Base-by-base conservation (phyloP, 495 filamentous ascomycete species). In the Penicillium psychrofluorescens region DNA sequence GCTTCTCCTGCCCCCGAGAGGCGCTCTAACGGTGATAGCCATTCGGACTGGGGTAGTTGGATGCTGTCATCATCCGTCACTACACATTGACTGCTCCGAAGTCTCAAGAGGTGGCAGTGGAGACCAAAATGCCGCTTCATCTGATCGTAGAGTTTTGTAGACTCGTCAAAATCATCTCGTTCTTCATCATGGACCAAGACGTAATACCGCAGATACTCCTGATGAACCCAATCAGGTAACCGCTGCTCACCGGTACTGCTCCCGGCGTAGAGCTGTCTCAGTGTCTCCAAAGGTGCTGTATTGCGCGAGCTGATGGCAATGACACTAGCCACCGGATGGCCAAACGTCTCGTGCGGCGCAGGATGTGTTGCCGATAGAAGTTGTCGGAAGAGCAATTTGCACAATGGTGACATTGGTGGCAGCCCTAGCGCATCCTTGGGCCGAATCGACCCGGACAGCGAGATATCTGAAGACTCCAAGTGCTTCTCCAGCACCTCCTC, bases 171-270 rank as follows among this genome's bases (percentile, higher is more conserved):
- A 55, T 97, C 90, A 55, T 95, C 90, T 35, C 76, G 77, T 49
- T 97, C 94, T 59, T 98, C 92, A 52, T 98, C 92, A 53, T 98
- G 94, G n/a, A 98, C 80, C 15, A 98, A 73, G 11, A 98, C 85
- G 64, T 98, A 97, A 58, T 98, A 98, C 43, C 92, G 77, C 41
- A 98, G 74, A 60, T 87, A 96, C 31, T 96, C 90, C 22, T 80
- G 80, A 50, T 91, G 78, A 1, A 96, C 81, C 83, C 89, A 98
- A 14, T 72, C 67, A 1, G 92, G 91, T 46, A 90, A 56, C 36
- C 76, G 67, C 47, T 71, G 74, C 36, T 79, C 75, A 1, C 88
- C 86, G 31, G 74, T 74, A 36, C 74, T 84, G 11, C 88, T 90
- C 41, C 86, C 80, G 7, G 68, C 72, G 55, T 97, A 98, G 7